Conservation (phyloP, 306 rosid genomes). For the Vachellia collinsii region DNA sequence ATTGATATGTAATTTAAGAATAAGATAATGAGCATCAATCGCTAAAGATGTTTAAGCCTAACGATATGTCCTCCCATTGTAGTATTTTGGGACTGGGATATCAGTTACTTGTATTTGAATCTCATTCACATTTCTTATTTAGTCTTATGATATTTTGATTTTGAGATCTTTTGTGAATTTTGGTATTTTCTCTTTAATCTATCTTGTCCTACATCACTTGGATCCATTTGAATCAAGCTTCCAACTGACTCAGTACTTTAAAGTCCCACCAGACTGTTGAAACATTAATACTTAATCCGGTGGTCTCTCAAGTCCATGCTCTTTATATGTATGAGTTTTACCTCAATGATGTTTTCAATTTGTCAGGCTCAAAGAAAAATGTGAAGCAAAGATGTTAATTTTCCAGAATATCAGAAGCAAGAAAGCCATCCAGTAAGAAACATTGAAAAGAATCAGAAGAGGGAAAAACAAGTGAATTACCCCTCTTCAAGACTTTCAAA, state of each 20-base stretch:
- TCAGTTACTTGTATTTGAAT: background rate
- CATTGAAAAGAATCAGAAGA: background rate
- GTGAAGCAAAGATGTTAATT: slow-evolving; percentile 15
- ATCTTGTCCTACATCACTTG: background rate
- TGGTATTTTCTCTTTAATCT: background rate
- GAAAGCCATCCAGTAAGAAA: slow-evolving; percentile 32
- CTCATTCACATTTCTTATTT: background rate
- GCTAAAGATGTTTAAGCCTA: background rate
- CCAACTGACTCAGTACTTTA: background rate
- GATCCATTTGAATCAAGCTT: background rate
- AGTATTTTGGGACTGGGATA: background rate
- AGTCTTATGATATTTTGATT: background rate
- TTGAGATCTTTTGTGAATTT: background rate
- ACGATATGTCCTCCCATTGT: background rate
- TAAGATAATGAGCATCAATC: background rate
- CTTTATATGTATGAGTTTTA: background rate
- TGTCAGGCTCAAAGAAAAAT: background rate
- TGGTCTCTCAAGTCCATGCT: slow-evolving; percentile 1
- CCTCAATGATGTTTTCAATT: slow-evolving; percentile 12
- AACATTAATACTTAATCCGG: slow-evolving; percentile 13
- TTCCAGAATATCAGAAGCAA: background rate
- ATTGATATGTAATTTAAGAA: background rate
- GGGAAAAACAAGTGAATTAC: slow-evolving; percentile 46
- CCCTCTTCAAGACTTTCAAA: slow-evolving; percentile 98
- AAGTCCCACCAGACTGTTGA: slow-evolving; percentile 6